These are phyloP conservation scores for Xylaria sp. DNA, from an alignment of 2,329 filamentous ascomycete species.

Conservation along the genomic window DNA sequence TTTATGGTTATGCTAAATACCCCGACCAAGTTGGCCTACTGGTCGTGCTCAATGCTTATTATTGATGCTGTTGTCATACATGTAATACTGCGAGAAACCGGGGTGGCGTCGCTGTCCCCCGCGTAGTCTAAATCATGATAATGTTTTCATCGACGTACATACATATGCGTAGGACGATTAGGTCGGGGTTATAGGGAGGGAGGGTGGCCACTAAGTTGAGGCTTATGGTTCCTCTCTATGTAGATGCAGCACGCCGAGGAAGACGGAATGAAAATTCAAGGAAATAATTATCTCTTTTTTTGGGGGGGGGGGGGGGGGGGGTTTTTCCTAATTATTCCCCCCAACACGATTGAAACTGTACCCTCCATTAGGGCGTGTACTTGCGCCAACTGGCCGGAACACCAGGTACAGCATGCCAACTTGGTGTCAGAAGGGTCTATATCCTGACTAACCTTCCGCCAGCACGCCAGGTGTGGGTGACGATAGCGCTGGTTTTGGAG, in stretches of 20 bases:
- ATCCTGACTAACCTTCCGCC: conserved; percentile 23
- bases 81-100: conserved; percentile 19
- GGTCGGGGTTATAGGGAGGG: conserved; percentile 8
- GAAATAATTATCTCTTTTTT: conserved; percentile 17
- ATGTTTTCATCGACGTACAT: not conserved
- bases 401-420: conserved; percentile 34
- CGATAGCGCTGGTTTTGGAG: conserved; percentile 26
- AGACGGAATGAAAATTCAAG: conserved; percentile 5
- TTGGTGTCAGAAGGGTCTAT: conserved; percentile 36
- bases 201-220: conserved; percentile 21
- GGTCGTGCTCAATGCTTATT: conserved; percentile 15
- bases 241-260: conserved; percentile 18
- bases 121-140: not conserved
- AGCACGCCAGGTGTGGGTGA: conserved; percentile 30
- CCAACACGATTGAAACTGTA: conserved; percentile 18
- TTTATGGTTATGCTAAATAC: not conserved
- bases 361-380: conserved; percentile 33
- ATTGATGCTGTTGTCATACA: conserved; percentile 23
- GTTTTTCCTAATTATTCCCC: not conserved
- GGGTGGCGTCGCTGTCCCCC: conserved; percentile 7
- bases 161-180: not conserved
- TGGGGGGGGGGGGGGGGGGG: no score
- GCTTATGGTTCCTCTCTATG: not conserved
- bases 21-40: conserved; percentile 23
- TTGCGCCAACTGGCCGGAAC: conserved; percentile 39